Percentiles rank a stretch among this genome's conserved stretches.
These are phyloP conservation scores for Piloderma croceum DNA, from an alignment of 768 basidiomycete species.

Conservation along the genomic window DNA sequence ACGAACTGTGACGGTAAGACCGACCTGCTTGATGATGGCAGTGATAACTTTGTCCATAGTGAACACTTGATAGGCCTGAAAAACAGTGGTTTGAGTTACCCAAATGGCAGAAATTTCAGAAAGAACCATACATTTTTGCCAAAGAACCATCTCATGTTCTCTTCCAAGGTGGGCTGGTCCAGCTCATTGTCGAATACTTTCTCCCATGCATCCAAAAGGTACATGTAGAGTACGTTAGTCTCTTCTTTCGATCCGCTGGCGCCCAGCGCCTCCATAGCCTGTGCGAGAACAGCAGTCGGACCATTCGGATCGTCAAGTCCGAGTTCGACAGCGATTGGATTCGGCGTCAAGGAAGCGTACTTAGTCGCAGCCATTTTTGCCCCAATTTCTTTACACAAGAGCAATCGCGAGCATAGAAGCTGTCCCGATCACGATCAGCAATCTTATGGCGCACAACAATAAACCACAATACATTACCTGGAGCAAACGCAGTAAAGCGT, in stretches of 20 bases:
- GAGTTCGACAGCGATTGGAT: slow-evolving; percentile 77
- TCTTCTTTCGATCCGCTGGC: slow-evolving; percentile 39
- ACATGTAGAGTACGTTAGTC: slow-evolving; percentile 75
- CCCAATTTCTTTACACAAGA: slow-evolving; percentile 80
- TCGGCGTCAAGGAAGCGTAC: slow-evolving; percentile 61
- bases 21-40: slow-evolving; percentile 87
- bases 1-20: slow-evolving; percentile 14
- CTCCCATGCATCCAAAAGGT: slow-evolving; percentile 86
- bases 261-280: slow-evolving; percentile 59
- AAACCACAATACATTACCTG: slow-evolving; percentile 70
- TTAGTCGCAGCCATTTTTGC: slow-evolving; percentile 61
- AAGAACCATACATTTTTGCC: slow-evolving; percentile 62
- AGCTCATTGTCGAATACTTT: slow-evolving; percentile 91
- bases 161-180: slow-evolving; percentile 89
- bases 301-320: slow-evolving; percentile 85
- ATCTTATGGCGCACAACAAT: slow-evolving; percentile 3
- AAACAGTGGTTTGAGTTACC: slow-evolving; percentile 15
- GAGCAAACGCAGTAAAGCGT: slow-evolving; percentile 79
- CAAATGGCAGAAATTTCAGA: background rate
- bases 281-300: slow-evolving; percentile 55
- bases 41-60: slow-evolving; percentile 91
- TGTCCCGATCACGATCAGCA: slow-evolving; percentile 25
- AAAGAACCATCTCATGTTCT: slow-evolving; percentile 93
- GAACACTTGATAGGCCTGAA: slow-evolving; percentile 84
- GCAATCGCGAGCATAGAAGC: slow-evolving; percentile 84